A percentile compares a stretch with the other conserved stretches of the same genome.
Evolutionary conservation across 306 rosid genomes (phyloP).

Genomic region (Quercus engelmannii): DNA sequence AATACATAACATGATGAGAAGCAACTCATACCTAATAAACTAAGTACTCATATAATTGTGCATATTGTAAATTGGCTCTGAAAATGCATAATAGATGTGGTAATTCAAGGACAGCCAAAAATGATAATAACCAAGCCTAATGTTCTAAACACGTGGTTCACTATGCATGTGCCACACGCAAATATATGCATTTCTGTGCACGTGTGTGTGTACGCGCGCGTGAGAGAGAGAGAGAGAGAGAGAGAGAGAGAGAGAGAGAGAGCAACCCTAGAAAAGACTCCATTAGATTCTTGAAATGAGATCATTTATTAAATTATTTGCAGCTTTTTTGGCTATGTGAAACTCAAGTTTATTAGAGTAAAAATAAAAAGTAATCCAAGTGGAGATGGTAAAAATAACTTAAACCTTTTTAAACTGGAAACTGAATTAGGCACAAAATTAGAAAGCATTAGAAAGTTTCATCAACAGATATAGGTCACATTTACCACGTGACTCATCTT

Average conservation of each 20-base stretch:
- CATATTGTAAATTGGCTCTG: neutral
- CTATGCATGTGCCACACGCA: neutral
- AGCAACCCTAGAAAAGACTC: neutral
- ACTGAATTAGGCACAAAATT: neutral
- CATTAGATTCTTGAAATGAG: neutral
- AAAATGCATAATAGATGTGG: neutral
- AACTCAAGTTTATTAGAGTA: neutral
- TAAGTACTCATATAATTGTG: neutral
- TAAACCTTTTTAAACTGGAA: neutral
- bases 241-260: neutral
- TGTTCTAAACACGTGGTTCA: neutral
- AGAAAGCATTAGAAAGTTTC: neutral
- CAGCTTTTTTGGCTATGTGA: neutral
- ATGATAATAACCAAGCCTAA: neutral
- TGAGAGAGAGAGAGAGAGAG: neutral
- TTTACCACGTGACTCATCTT: slow-evolving; percentile 71
- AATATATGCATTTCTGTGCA: neutral
- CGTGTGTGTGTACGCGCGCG: fast-evolving
- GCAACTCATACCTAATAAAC: neutral
- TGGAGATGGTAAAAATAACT: neutral
- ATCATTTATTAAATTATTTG: neutral
- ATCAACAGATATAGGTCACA: neutral
- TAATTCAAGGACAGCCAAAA: neutral
- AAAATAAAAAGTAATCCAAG: neutral
- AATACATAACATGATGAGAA: neutral